Conservation (phyloP, 2,329 filamentous ascomycete species). For the Colletotrichum horii region DNA sequence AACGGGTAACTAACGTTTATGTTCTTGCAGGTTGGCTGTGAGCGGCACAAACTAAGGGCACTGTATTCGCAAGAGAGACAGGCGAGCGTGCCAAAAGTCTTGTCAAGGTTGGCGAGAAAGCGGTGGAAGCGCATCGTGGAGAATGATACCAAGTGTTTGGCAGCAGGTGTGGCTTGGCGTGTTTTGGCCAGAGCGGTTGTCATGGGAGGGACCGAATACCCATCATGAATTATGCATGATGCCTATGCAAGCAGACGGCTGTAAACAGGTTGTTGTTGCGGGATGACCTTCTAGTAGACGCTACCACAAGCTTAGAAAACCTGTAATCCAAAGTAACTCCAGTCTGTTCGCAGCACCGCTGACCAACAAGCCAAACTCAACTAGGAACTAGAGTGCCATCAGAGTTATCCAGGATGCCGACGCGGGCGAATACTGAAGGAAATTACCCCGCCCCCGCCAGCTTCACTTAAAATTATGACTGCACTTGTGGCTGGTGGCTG, state of each 20-base stretch:
- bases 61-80: neutral
- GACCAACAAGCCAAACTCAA: neutral
- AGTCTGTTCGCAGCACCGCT: neutral
- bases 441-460: neutral
- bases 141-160: neutral
- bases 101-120: neutral
- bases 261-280: neutral
- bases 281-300: neutral
- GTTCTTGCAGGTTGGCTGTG: constrained; percentile 56
- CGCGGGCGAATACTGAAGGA: neutral
- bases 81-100: neutral
- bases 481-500: neutral
- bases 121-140: neutral
- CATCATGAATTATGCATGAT: neutral
- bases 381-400: neutral
- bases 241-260: neutral
- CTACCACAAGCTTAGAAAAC: neutral
- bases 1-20: constrained; percentile 11
- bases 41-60: constrained; percentile 65
- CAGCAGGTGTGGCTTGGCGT: neutral
- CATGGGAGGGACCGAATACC: neutral
- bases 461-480: neutral
- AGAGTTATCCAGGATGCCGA: neutral
- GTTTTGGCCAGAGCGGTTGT: neutral
- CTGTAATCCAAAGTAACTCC: neutral